These are phyloP conservation scores for Nemania abortiva DNA, from an alignment of 2,329 filamentous ascomycete species.

Conservation along the genomic window DNA sequence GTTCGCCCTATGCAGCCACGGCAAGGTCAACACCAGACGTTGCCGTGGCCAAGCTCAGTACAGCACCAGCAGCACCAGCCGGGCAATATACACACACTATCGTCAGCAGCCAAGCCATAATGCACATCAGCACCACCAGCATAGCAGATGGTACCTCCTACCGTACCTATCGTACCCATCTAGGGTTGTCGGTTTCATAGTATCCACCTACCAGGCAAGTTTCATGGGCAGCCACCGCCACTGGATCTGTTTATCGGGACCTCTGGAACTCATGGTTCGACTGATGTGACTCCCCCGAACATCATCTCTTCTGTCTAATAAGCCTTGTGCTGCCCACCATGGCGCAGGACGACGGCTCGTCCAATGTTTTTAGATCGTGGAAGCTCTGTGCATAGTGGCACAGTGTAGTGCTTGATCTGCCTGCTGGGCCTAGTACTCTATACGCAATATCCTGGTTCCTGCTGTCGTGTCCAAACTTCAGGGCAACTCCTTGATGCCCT, in stretches of 20 bases:
- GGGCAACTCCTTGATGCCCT: conserved; percentile 42
- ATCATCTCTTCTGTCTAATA: conserved; percentile 42
- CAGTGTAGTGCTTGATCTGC: conserved; percentile 40
- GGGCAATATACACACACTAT: conserved; percentile 34
- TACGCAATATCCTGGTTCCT: conserved; percentile 37
- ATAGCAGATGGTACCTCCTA: conserved; percentile 35
- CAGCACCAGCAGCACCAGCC: conserved; percentile 35
- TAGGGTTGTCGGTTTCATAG: conserved; percentile 49
- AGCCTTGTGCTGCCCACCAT: conserved; percentile 48
- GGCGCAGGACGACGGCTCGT: conserved; percentile 33
- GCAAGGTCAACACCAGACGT: conserved; percentile 24
- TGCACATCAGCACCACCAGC: conserved; percentile 49
- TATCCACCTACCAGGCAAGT: conserved; percentile 51
- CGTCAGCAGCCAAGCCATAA: conserved; percentile 46
- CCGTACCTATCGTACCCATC: too few relatives aligned
- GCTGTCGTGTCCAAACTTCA: conserved; percentile 42
- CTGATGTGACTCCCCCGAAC: conserved; percentile 46
- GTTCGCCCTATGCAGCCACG: conserved; percentile 36
- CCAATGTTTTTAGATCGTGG: conserved; percentile 41
- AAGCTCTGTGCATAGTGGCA: conserved; percentile 39
- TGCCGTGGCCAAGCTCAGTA: conserved; percentile 28
- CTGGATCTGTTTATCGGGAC: conserved; percentile 48
- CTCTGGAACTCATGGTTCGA: conserved; percentile 43
- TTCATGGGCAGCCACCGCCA: conserved; percentile 53
- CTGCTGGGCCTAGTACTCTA: conserved; percentile 29